Percentiles rank a stretch among this genome's conserved stretches.
phyloP scores from a whole-genome alignment of 495 filamentous ascomycete species.

The Copromyces sp. region DNA sequence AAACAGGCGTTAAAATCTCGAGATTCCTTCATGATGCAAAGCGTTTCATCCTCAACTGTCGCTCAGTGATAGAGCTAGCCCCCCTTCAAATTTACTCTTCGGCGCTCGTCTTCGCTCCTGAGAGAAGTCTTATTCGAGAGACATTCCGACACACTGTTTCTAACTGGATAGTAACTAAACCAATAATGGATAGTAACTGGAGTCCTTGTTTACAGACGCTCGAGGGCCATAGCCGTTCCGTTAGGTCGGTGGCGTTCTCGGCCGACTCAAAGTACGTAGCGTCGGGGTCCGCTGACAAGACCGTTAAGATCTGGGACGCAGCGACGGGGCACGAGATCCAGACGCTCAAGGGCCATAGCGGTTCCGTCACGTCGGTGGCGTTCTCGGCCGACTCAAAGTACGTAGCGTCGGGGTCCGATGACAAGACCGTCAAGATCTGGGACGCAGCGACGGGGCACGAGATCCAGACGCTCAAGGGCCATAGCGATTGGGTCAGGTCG shows the following conservation, averaged over 20 bases:
- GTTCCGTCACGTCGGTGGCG: slow-evolving; percentile 4
- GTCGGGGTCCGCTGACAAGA: not conserved
- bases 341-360: slow-evolving; percentile 3
- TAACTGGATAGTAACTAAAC: slow-evolving; percentile 12
- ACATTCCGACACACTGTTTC: slow-evolving; percentile 7
- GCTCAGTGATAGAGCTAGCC: slow-evolving; percentile 16
- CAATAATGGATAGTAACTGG: slow-evolving; percentile 4
- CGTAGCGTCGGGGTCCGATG: too few species aligned
- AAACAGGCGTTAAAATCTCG: not conserved
- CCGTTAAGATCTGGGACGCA: slow-evolving; percentile 7
- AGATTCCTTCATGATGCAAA: slow-evolving; percentile 10
- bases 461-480: too few species aligned
- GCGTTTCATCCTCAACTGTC: slow-evolving; percentile 20
- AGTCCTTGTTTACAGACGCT: slow-evolving; percentile 3
- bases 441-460: too few species aligned
- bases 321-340: not conserved
- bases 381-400: too few species aligned
- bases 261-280: slow-evolving; percentile 17
- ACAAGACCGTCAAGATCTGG: too few species aligned
- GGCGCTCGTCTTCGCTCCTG: slow-evolving; percentile 9
- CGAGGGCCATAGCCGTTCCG: slow-evolving; percentile 12
- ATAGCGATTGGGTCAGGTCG: too few species aligned
- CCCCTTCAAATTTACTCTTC: slow-evolving; percentile 13
- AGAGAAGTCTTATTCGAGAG: slow-evolving; percentile 8
- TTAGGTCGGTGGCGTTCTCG: slow-evolving; percentile 28